Percentiles rank a stretch among this genome's conserved stretches.
Conservation (phyloP, 129 eudicot species). For the Centrapalus pauciflorus region DNA sequence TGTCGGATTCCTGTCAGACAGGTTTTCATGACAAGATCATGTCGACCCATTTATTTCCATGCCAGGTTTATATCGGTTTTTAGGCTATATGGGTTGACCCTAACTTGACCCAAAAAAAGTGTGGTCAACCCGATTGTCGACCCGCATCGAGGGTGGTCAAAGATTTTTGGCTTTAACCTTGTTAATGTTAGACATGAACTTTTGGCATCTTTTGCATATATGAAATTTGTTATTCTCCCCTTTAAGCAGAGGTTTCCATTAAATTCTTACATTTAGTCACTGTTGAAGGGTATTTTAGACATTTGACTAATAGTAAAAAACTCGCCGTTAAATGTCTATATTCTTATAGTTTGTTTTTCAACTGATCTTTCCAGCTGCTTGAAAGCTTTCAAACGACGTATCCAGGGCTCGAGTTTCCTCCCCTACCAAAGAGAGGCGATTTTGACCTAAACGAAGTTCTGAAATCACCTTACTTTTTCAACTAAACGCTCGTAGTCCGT, state of each 20-base stretch:
- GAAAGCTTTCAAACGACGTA: constrained; percentile 72
- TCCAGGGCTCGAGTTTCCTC: constrained; percentile 68
- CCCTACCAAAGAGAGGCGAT: constrained; percentile 79
- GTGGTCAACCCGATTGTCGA: too few species aligned
- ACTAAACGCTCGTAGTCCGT: constrained; percentile 33
- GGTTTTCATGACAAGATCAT: too few species aligned
- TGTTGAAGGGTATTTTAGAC: not conserved
- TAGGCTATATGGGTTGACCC: too few species aligned
- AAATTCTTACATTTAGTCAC: not conserved
- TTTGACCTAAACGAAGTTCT: constrained; percentile 73
- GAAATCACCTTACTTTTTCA: constrained; percentile 87
- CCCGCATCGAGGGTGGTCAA: too few species aligned
- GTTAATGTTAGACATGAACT: not conserved
- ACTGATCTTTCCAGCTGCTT: constrained; percentile 53
- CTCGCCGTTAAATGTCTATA: not conserved
- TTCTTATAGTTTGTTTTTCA: constrained; percentile 1
- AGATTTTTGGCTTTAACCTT: too few species aligned
- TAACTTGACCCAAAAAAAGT: too few species aligned
- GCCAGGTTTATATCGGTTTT: too few species aligned
- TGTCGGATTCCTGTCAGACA: too few species aligned
- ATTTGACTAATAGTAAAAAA: not conserved
- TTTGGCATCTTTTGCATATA: too few species aligned
- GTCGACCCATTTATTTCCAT: too few species aligned
- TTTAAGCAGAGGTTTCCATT: too few species aligned
- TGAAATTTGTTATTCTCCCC: too few species aligned